Conservation (phyloP, 345 rosid genomes). For the Rubroshorea leprosula region DNA sequence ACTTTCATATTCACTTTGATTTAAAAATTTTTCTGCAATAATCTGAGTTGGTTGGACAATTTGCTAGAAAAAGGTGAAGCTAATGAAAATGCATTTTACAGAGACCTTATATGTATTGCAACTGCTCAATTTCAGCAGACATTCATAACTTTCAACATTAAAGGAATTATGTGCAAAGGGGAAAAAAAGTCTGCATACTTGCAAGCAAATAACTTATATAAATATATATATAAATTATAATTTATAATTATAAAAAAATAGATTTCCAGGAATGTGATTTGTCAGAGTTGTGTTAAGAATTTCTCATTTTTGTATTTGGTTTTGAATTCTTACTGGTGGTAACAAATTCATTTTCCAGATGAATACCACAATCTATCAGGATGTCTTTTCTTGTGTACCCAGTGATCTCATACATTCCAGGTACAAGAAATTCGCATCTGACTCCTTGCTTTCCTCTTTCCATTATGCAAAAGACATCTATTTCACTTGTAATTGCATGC, state of each 20-base stretch:
- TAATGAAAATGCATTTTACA: too few relatives aligned
- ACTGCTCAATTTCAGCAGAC: too few relatives aligned
- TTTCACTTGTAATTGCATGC: constrained; percentile 16
- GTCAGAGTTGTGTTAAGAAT: not conserved
- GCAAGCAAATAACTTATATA: too few relatives aligned
- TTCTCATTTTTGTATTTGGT: not conserved
- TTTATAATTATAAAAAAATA: too few relatives aligned
- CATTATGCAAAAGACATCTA: not conserved
- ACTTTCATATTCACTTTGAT: too few relatives aligned
- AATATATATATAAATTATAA: too few relatives aligned
- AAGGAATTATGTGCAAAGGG: too few relatives aligned
- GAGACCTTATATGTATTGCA: too few relatives aligned
- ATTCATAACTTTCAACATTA: too few relatives aligned
- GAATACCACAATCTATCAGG: constrained; percentile 83
- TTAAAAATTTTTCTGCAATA: not conserved
- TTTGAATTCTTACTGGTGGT: constrained; percentile 1
- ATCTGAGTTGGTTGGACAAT: too few relatives aligned
- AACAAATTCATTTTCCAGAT: constrained; percentile 40
- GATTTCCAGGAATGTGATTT: not conserved
- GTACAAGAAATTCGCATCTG: constrained; percentile 25
- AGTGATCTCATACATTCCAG: constrained; percentile 88
- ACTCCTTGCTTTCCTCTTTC: not conserved
- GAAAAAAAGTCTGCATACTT: too few relatives aligned
- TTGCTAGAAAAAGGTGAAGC: too few relatives aligned
- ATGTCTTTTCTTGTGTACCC: constrained; percentile 87